These are phyloP conservation scores for Trichoderma asperellum DNA, from an alignment of 2,329 filamentous ascomycete species.

Conservation along the genomic window DNA sequence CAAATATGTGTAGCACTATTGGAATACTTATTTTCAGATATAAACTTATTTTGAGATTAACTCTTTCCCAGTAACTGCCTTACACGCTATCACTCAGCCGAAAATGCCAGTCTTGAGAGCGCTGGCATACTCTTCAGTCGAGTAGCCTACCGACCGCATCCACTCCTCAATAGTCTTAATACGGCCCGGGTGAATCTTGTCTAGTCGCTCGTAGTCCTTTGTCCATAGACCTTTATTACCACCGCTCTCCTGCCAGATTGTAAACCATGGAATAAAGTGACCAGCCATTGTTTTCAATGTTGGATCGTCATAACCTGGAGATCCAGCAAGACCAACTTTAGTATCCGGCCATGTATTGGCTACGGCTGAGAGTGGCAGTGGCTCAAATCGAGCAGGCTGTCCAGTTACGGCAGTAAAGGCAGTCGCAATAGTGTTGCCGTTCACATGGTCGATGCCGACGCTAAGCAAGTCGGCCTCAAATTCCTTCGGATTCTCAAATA, in stretches of 20 bases:
- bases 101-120: not conserved
- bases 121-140: conserved; percentile 17
- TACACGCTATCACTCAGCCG: not conserved
- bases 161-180: conserved; percentile 29
- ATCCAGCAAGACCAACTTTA: conserved; percentile 20
- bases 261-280: conserved; percentile 29
- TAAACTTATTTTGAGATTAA: not conserved
- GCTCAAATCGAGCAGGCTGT: conserved; percentile 25
- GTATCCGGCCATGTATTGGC: conserved; percentile 5
- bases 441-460: conserved; percentile 29
- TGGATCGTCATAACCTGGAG: conserved; percentile 27
- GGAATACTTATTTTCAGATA: not conserved
- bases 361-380: conserved; percentile 13
- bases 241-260: conserved; percentile 29
- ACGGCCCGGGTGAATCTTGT: conserved; percentile 27
- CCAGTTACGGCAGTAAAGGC: conserved; percentile 29
- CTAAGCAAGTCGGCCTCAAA: conserved; percentile 29
- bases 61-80: not conserved
- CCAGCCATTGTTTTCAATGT: conserved; percentile 25
- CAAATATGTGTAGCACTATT: not conserved
- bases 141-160: conserved; percentile 29
- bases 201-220: conserved; percentile 28
- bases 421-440: conserved; percentile 19
- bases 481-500: conserved; percentile 28
- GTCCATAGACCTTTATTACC: conserved; percentile 30